Conservation (phyloP, 169 alveolate genomes). For the Cryptosporidium xiaoi region DNA sequence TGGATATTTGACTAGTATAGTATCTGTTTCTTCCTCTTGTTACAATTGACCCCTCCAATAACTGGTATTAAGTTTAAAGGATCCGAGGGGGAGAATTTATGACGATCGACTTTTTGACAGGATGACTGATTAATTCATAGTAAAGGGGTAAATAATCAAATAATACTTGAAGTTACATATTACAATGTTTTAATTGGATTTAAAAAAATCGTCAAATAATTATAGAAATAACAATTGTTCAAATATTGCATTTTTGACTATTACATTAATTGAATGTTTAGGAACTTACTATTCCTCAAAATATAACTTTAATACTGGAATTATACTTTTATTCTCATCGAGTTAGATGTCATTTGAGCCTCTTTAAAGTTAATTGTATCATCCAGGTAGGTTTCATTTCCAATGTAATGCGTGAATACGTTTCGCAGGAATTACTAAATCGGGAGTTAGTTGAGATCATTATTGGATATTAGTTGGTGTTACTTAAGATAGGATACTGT, state of each 20-base stretch:
- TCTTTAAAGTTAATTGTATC: no score
- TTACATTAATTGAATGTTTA: conserved; percentile 2
- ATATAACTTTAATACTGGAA: no score
- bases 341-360: no score
- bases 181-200: conserved; percentile 49
- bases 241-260: neutral
- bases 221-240: no score
- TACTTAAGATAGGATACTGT: no score
- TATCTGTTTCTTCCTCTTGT: conserved; percentile 74
- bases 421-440: no score
- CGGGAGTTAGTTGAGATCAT: no score
- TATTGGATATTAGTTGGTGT: no score
- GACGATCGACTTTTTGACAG: conserved; percentile 75
- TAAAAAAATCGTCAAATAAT: neutral
- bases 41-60: conserved; percentile 76
- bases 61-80: conserved; percentile 20
- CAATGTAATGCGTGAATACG: no score
- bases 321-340: no score
- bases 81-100: conserved; percentile 69
- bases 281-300: conserved; percentile 11
- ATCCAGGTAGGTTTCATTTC: no score
- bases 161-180: conserved; percentile 37
- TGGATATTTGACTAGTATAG: conserved; percentile 75
- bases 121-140: conserved; percentile 71
- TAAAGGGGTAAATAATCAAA: conserved; percentile 50